These are phyloP conservation scores for Globisporangium spiculum DNA, from an alignment of 352 stramenopile genomes.

Conservation along the genomic window DNA sequence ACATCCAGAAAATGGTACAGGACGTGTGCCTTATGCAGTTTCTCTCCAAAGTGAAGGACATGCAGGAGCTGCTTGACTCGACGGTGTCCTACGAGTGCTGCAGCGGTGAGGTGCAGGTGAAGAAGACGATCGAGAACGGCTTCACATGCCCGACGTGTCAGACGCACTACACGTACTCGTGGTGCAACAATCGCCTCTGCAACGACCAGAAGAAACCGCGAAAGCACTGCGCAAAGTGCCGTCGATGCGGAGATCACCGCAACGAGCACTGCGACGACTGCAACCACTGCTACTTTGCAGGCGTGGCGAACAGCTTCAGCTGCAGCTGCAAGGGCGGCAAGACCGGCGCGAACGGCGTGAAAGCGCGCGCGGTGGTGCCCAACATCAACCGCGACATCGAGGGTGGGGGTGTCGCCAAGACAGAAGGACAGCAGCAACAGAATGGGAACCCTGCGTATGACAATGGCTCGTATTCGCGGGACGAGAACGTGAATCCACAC, in stretches of 20 bases:
- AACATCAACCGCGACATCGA: conserved; percentile 25
- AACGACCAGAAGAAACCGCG: conserved; percentile 75
- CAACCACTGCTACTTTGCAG: conserved; percentile 85
- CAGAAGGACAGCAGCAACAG: not conserved
- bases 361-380: conserved; percentile 47
- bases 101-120: conserved; percentile 53
- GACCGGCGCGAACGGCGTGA: conserved; percentile 27
- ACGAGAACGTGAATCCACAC: conserved; percentile 34
- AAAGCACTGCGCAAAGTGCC: conserved; percentile 78
- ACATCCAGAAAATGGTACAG: conserved; percentile 59
- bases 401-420: not conserved
- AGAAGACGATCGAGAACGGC: conserved; percentile 57
- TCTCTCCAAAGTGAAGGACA: conserved; percentile 81
- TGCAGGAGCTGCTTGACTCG: conserved; percentile 78
- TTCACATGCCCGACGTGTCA: conserved; percentile 59
- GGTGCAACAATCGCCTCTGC: conserved; percentile 75
- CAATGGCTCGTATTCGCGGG: not conserved
- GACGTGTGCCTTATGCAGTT: conserved; percentile 84
- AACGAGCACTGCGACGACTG: conserved; percentile 82
- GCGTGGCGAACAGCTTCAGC: conserved; percentile 80
- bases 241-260: conserved; percentile 71
- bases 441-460: conserved; percentile 2
- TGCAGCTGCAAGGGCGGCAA: conserved; percentile 62
- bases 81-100: conserved; percentile 64
- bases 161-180: conserved; percentile 74